phyloP scores from a whole-genome alignment of 1,284 basidiomycete genomes.

The Leccinum subatratum region DNA sequence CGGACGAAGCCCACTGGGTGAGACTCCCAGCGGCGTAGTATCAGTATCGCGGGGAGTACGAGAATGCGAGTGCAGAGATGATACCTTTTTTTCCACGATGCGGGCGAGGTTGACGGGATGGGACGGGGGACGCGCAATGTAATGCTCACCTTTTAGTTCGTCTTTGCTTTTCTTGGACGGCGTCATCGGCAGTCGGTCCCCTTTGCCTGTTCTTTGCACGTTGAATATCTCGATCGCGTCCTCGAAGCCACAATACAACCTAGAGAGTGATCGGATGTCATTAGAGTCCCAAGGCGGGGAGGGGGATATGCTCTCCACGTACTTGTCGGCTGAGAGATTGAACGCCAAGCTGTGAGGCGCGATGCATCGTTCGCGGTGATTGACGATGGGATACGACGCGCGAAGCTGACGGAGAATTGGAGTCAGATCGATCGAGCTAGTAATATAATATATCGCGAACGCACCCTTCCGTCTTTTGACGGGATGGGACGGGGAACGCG shows the following conservation, averaged over 20 bases:
- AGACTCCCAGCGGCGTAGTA: constrained; percentile 73
- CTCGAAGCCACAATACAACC: constrained; percentile 87
- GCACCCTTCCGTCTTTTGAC: constrained; percentile 64
- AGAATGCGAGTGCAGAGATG: constrained; percentile 77
- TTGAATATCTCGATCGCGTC: constrained; percentile 88
- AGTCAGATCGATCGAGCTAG: background rate
- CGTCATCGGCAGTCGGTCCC: constrained; percentile 69
- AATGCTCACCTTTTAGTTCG: constrained; percentile 70
- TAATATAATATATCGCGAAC: constrained; percentile 20
- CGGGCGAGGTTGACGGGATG: background rate
- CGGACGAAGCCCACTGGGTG: constrained; percentile 45
- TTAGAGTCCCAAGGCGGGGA: background rate
- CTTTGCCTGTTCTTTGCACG: constrained; percentile 66
- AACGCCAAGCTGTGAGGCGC: constrained; percentile 82
- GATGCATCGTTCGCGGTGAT: constrained; percentile 83
- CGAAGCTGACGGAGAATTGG: constrained; percentile 30
- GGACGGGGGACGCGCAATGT: background rate
- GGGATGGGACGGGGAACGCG: background rate
- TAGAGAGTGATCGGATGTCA: constrained; percentile 28
- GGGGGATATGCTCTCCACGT: constrained; percentile 17
- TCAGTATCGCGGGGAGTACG: constrained; percentile 56
- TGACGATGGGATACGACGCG: constrained; percentile 87
- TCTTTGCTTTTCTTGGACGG: constrained; percentile 75
- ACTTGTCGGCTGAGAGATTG: constrained; percentile 67
- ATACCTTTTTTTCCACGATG: constrained; percentile 53